Evolutionary conservation across 2,329 filamentous ascomycete genomes (phyloP), one percentile per base, ranked within the genome.

Genomic region (Ascocoryne sarcoides): DNA sequence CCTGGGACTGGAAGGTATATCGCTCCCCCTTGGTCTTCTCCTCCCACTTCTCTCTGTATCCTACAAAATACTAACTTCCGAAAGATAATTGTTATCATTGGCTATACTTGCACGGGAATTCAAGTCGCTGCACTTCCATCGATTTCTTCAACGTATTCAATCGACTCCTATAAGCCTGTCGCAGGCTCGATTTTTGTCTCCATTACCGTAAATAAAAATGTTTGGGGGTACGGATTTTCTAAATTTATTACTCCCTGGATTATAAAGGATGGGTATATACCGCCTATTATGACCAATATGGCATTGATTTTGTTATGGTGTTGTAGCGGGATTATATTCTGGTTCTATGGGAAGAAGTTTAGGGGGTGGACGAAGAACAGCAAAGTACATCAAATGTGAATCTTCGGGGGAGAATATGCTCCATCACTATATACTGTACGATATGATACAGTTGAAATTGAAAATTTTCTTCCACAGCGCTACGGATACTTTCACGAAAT

Each of bases 81-180:
- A 12, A 18, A 54, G 52, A 40, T 53, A 2, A 57, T 79, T 43
- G 70, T 79, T 4, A 65, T 79, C 14, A 62, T 79, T 38, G 75
- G 74, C 5, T 79, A 71, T 52, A 68, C 69, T 4, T 71, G 65
- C 43, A 68, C 71, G 0, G 75, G 56, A 8, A 73, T 79, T 32
- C 72, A 78, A 53, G 75, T 79, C 12, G 69, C 75, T 2, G 73
- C 74, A 1, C 58, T 80, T 4, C 75, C 75, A 0, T 66, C 71
- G 9, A 79, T 80, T 40, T 65, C 64, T 2, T 70, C 64, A 10
- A 75, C 62, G 2, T 79, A 79, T 50, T 68, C 73, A 0, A 67
- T 80, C 12, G 76, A 80, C 53, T 71, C 65, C 26, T 80, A 81
- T 58, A 80, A 80, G 56, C 73, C 76, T 0, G 70, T 79, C 2